Percentiles rank a stretch among this genome's conserved stretches.
phyloP scores from a whole-genome alignment of 2,329 filamentous ascomycete genomes.

The Pezicula neosporulosa region DNA sequence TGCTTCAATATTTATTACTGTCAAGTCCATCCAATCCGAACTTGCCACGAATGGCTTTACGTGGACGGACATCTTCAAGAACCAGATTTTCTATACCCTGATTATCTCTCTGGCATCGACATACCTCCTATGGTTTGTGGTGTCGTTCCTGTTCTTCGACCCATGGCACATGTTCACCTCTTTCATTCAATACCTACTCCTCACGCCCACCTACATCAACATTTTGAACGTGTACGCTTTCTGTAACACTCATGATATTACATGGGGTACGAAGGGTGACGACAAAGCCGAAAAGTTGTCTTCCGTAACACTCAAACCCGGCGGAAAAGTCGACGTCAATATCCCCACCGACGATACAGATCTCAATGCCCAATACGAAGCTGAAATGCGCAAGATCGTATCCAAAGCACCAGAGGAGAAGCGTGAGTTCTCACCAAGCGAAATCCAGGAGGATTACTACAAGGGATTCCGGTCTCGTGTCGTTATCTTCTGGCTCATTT shows the following conservation, averaged over 20 bases:
- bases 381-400: conserved; percentile 72
- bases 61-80: conserved; percentile 73
- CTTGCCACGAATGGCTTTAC: conserved; percentile 61
- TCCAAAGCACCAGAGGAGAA: conserved; percentile 73
- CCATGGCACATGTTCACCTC: conserved; percentile 99
- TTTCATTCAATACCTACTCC: conserved; percentile 88
- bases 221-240: conserved; percentile 99
- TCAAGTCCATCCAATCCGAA: conserved; percentile 76
- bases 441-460: conserved; percentile 98
- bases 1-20: conserved; percentile 90
- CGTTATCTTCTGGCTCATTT: conserved; percentile 94
- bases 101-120: conserved; percentile 91
- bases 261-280: conserved; percentile 97
- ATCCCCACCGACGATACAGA: conserved; percentile 89
- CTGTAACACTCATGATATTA: conserved; percentile 97
- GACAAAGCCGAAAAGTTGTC: conserved; percentile 91
- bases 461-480: conserved; percentile 90
- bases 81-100: conserved; percentile 86
- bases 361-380: conserved; percentile 90
- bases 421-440: conserved; percentile 53
- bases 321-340: conserved; percentile 88
- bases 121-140: conserved; percentile 88
- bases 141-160: conserved; percentile 92
- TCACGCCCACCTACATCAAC: conserved; percentile 96
- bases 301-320: conserved; percentile 84